Evolutionary conservation across 2,329 filamentous ascomycete genomes (phyloP), one percentile per base, ranked within the genome.

Genomic region (Endoconidiophora polonica): DNA sequence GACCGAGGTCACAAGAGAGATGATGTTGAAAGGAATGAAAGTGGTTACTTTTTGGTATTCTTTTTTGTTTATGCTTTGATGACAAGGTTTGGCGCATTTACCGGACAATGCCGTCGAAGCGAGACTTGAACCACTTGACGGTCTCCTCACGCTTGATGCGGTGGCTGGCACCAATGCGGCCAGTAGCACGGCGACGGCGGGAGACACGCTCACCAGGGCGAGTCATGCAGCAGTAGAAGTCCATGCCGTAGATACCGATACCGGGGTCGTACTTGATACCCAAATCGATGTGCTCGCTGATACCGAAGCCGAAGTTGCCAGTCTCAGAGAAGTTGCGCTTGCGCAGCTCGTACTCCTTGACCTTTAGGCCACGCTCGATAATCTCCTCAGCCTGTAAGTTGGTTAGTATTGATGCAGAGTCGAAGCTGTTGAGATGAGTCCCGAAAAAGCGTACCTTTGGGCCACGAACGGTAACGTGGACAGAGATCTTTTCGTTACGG

Each of bases 201-300:
- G 86, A 83, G 68, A 98, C 86, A 69, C 91, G 88, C 80, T 94
- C 88, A 75, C 91, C 91, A 64, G 90, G 91, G 66, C 91, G 88
- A 77, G 87, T 94, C 91, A 98, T 98, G 86, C 90, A 96, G 85
- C 83, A 88, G 84, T 95, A 98, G 76, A 98, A 98, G 76, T 98
- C 91, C 91, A 98, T 98, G 70, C 91, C 88, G 79, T 94, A 95
- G 71, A 95, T 95, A 81, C 88, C 88, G 63, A 95, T 95, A 58
- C 79, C 83, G 58, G 88, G 88, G 76, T 95, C 88, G 77, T 95
- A 95, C 83, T 98, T 98, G 86, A 98, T 98, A 66, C 91, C 91
- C 65, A 98, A 79, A 80, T 98, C 91, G 73, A 98, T 98, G 84
- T 98, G 91, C 77, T 98, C 91, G 76, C 79, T 87, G 78, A 98